Base-by-base conservation (phyloP, 2,329 filamentous ascomycete species). In the Xylariomycetidae sp. region DNA sequence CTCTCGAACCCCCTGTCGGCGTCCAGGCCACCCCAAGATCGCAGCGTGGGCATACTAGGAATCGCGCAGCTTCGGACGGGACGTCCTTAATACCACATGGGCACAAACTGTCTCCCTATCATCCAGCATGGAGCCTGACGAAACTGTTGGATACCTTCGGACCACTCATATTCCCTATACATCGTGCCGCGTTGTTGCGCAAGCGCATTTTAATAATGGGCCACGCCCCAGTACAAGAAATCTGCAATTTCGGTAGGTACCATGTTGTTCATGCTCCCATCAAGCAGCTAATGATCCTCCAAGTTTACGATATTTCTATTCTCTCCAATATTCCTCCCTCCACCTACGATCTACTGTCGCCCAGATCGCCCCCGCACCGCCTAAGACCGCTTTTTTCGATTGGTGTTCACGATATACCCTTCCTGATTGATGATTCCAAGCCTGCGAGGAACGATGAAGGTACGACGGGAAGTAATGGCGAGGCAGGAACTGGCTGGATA, bases 281-380 rank as follows among this genome's bases (percentile, higher is more conserved):
- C n/a, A 13, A 7, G 18, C 1, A 31, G 28, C 35, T 53, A 32
- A 61, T 50, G 22, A 11, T 18, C 6, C 15, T 9, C n/a, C 13
- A 43, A 90, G 92, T 97, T 42, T 98, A 97, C 63, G 80, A 92
- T 57, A 76, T 97, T 32, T 96, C 90, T n/a, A 74, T 97, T 34
- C 70, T 98, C 20, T 88, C 89, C 27, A 94, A 88, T 48, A 82
- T 97, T 27, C 88, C 92, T 17, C 71, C 82, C 23, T 79, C 83
- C 18, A 74, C 88, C 27, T 70, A 74, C 37, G 79, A 88, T 32
- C 64, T 82, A 11, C 68, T 95, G n/a, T 76, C 82, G 14, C 58
- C 74, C 1, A 69, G 71, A 16, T 71, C 76, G 4, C 69, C 79
- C 16, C 70, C 76, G 1, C 71, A 84, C 40, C 72, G 87, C 38